phyloP scores from a whole-genome alignment of 225 moss, liverwort and hornwort genomes.

The Sphagnum tenellum region DNA sequence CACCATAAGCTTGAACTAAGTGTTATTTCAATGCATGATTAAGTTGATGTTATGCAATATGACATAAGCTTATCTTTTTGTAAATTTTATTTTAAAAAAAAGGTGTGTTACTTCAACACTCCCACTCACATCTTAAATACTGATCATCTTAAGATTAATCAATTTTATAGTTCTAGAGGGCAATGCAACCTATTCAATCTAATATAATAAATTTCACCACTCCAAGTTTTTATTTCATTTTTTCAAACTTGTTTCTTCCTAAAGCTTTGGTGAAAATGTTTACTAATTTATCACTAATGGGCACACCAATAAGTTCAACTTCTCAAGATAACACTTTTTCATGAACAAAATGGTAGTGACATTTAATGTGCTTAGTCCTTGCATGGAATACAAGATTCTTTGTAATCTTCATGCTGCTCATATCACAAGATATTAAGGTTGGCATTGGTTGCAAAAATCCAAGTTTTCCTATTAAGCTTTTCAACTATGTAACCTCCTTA shows the following conservation, averaged over 20 bases:
- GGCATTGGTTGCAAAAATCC: not conserved
- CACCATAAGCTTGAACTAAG: no score
- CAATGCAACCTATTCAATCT: no score
- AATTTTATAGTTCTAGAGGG: no score
- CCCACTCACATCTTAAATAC: no score
- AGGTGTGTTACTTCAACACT: no score
- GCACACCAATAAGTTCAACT: not conserved
- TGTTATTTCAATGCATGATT: no score
- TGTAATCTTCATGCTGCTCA: not conserved
- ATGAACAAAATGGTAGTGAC: not conserved
- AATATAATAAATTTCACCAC: no score
- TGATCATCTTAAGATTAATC: no score
- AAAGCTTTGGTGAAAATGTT: not conserved
- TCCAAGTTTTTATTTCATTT: no score
- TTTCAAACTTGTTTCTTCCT: not conserved
- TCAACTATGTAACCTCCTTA: not conserved
- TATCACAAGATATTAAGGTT: not conserved
- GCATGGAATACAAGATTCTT: not conserved
- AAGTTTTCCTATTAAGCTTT: not conserved
- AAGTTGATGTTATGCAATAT: no score
- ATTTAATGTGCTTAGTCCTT: not conserved
- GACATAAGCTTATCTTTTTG: no score
- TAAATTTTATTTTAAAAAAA: no score
- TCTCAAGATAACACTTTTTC: not conserved
- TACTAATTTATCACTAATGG: not conserved